These are phyloP conservation scores for Hansenula sp. DNA, from an alignment of 1,139 yeast genomes.

Conservation along the genomic window DNA sequence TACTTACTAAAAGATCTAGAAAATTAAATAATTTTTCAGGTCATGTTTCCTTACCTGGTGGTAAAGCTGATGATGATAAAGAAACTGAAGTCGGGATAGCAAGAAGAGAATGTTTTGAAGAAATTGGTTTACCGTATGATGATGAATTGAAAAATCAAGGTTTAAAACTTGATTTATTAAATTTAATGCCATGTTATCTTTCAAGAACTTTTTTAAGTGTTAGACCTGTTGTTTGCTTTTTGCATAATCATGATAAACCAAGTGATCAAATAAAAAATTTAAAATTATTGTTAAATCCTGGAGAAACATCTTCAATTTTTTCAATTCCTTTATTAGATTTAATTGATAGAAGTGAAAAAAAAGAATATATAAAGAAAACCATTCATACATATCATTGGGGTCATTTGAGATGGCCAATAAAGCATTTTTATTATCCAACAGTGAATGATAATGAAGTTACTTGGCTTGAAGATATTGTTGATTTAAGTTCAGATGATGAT, in stretches of 20 bases:
- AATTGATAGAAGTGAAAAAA: slow-evolving; percentile 28
- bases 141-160: slow-evolving; percentile 41
- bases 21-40: slow-evolving; percentile 73
- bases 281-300: slow-evolving; percentile 53
- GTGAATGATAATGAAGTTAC: slow-evolving; percentile 47
- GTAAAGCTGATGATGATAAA: slow-evolving; percentile 62
- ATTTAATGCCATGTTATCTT: slow-evolving; percentile 66
- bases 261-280: slow-evolving; percentile 29
- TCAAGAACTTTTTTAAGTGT: slow-evolving; percentile 81
- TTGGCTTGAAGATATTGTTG: slow-evolving; percentile 61
- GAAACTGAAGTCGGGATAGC: slow-evolving; percentile 74
- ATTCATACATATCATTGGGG: slow-evolving; percentile 50
- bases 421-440: slow-evolving; percentile 59
- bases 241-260: slow-evolving; percentile 30
- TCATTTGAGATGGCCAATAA: slow-evolving; percentile 59
- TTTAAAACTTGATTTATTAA: slow-evolving; percentile 51
- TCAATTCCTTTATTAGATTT: slow-evolving; percentile 66
- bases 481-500: slow-evolving; percentile 51
- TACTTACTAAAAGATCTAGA: slow-evolving; percentile 73
- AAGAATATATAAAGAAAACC: slow-evolving; percentile 31
- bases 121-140: slow-evolving; percentile 67
- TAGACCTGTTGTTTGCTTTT: slow-evolving; percentile 72
- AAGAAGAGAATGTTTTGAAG: slow-evolving; percentile 81
- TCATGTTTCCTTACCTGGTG: slow-evolving; percentile 88
- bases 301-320: slow-evolving; percentile 65